Evolutionary conservation across 2,329 filamentous ascomycete species (phyloP), one percentile per base, ranked within the genome.

Genomic region (Aspergillus persii): DNA sequence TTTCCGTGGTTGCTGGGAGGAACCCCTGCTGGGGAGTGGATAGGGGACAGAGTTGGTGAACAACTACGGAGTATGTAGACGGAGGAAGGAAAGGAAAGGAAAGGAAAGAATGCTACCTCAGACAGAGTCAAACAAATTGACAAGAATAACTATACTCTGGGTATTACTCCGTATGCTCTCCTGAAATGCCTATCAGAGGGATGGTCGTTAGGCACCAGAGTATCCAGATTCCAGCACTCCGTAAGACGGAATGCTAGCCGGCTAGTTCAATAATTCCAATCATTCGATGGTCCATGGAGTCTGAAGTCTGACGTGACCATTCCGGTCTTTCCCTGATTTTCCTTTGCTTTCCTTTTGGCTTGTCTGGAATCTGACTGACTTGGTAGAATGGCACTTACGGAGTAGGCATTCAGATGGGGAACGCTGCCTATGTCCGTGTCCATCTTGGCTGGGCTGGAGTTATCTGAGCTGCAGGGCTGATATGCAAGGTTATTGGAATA

Each of bases 121-220:
- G 18, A 23, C 18, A 23, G 18, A 23, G 18, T 23, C 18, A 1
- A 23, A 23, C 18, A 23, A 23, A 23, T 23, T 23, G 18, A 23
- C 18, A 23, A 23, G 18, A 23, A 23, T 23, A 23, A 23, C 18
- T 23, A n/a, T n/a, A n/a, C 18, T 23, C 18, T 23, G 18, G 2
- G 18, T 23, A 23, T 23, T 23, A 23, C 18, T 23, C 18, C 18
- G 18, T 23, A 23, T 23, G 18, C 18, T 36, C 33, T 15, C 33
- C 33, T 36, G 33, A 12, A 36, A 8, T 31, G 30, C 47, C 36
- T 46, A 26, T 30, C 30, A 50, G 31, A 53, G 26, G 31, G 57
- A 41, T 49, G 15, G 48, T n/a, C 33, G 36, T 61, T 60, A 62
- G 60, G 60, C 60, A 62, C 58, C 60, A 62, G 54, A 57, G 51